A percentile compares a stretch with the other conserved stretches of the same genome.
phyloP scores from a whole-genome alignment of 2,329 filamentous ascomycete genomes.

The Fusarium buxicola region DNA sequence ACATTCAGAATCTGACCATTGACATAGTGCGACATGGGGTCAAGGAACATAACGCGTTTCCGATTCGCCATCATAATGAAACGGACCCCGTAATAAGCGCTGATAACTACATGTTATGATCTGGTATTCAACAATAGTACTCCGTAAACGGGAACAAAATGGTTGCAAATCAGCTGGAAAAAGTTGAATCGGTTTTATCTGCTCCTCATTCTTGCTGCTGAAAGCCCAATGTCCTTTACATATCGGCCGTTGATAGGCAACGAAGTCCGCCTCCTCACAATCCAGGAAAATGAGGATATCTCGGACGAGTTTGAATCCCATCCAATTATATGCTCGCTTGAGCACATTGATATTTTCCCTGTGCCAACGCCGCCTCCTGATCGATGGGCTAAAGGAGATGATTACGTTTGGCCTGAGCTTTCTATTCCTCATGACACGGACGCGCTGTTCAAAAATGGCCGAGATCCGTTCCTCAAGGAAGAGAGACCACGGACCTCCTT shows the following conservation, averaged over 20 bases:
- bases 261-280: not conserved
- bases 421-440: not conserved
- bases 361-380: fast-evolving
- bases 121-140: not conserved
- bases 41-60: no score
- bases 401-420: not conserved
- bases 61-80: no score
- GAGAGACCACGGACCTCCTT: not conserved
- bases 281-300: not conserved
- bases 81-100: no score
- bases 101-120: no score
- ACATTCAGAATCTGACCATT: no score
- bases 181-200: not conserved
- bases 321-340: not conserved
- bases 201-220: not conserved
- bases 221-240: not conserved
- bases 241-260: not conserved
- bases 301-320: no score
- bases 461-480: fast-evolving
- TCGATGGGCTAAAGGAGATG: not conserved
- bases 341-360: not conserved
- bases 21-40: no score
- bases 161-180: not conserved
- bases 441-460: not conserved
- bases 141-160: not conserved